A percentile compares a stretch with the other conserved stretches of the same genome.
These are phyloP conservation scores for Amaranthus cruentus DNA, from an alignment of 148 eudicot species.

Conservation along the genomic window DNA sequence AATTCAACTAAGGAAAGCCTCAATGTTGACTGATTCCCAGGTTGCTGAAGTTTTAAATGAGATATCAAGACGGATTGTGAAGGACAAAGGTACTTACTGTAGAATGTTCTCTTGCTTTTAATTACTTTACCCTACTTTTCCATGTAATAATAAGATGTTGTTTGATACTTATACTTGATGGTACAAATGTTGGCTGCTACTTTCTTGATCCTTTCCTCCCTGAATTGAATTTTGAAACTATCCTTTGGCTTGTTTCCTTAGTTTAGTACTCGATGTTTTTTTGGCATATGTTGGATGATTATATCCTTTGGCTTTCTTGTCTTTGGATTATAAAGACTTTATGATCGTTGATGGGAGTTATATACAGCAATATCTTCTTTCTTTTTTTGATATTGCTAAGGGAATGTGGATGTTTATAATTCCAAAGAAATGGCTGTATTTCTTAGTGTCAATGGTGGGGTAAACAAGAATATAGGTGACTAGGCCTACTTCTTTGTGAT, in stretches of 20 bases:
- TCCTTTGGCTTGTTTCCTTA: neutral
- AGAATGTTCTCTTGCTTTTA: neutral
- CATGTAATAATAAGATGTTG: neutral
- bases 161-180: neutral
- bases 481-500: too few species aligned
- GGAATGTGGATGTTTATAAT: neutral
- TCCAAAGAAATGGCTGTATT: neutral
- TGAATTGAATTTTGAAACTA: neutral
- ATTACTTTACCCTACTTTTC: neutral
- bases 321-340: neutral
- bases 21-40: constrained; percentile 54
- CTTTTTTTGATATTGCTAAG: neutral
- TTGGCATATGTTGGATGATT: neutral
- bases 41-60: constrained; percentile 75
- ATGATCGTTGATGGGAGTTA: neutral
- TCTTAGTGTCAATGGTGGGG: neutral
- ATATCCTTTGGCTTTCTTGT: neutral
- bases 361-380: neutral
- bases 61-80: constrained; percentile 74
- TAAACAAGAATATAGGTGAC: neutral
- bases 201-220: neutral
- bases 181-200: neutral
- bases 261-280: neutral
- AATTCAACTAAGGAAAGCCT: constrained; percentile 72
- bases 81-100: constrained; percentile 58